phyloP scores from a whole-genome alignment of 1,284 basidiomycete species.

The Jaminaea rosea region DNA sequence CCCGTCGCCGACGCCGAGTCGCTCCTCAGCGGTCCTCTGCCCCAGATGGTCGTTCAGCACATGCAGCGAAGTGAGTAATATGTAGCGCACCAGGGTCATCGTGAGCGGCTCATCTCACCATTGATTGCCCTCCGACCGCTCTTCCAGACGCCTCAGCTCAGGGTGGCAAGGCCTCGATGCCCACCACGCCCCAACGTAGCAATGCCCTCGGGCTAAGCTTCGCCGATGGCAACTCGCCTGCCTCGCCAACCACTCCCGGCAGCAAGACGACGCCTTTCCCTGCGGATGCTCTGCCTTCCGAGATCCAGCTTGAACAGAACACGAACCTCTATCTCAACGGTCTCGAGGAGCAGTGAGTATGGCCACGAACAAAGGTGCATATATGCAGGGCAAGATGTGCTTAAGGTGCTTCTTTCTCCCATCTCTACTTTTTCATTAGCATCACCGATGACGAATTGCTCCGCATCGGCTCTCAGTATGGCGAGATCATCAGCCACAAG shows the following conservation, averaged over 20 bases:
- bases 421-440: conserved; percentile 8
- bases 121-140: too few species aligned
- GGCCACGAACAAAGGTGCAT: neutral
- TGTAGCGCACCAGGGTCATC: too few species aligned
- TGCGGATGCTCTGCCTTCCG: neutral
- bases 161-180: too few species aligned
- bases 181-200: too few species aligned
- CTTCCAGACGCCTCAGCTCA: too few species aligned
- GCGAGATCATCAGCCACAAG: conserved; percentile 37
- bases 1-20: neutral
- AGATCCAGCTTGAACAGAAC: conserved; percentile 5
- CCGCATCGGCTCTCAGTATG: conserved; percentile 26
- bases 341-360: conserved; percentile 24
- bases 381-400: neutral
- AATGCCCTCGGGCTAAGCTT: too few species aligned
- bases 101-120: too few species aligned
- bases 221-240: too few species aligned
- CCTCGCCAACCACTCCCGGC: too few species aligned
- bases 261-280: neutral
- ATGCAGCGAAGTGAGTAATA: too few species aligned
- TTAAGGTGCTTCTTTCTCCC: neutral
- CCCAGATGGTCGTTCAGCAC: neutral
- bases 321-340: conserved; percentile 37
- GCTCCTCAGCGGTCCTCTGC: neutral
- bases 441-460: conserved; percentile 29